phyloP scores from a whole-genome alignment of 306 rosid genomes.

The Quercus dentata region DNA sequence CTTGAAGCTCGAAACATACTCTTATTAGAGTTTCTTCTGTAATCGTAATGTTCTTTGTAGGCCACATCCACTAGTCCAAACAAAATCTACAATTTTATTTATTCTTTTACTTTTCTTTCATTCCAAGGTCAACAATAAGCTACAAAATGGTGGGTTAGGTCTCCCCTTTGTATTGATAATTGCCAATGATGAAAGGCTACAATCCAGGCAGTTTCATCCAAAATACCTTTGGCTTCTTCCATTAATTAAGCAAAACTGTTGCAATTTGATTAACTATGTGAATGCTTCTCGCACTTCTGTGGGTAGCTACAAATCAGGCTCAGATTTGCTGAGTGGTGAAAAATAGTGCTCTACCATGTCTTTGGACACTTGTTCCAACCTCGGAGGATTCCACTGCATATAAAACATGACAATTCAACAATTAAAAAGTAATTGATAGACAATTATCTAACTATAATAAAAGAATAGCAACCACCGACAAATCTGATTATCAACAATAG shows the following conservation, averaged over 20 bases:
- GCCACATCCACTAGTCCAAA: background rate
- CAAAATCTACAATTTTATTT: background rate
- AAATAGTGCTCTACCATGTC: slow-evolving; percentile 87
- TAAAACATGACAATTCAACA: background rate
- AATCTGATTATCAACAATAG: background rate
- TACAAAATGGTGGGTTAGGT: background rate
- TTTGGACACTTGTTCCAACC: slow-evolving; percentile 60
- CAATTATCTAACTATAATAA: background rate
- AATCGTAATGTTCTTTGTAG: background rate
- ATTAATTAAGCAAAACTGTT: background rate
- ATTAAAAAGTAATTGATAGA: background rate
- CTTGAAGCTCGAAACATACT: background rate
- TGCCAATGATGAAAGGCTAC: background rate
- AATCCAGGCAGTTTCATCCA: background rate
- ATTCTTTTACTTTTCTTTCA: background rate
- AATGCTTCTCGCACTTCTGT: slow-evolving; percentile 22
- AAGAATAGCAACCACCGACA: background rate
- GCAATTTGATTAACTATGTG: no score
- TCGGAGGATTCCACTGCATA: slow-evolving; percentile 95
- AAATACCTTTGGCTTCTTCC: slow-evolving; percentile 2
- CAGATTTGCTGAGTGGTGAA: slow-evolving; percentile 49
- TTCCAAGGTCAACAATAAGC: background rate
- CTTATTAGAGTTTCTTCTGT: background rate
- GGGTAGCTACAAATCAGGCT: slow-evolving; percentile 75
- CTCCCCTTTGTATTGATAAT: background rate